Evolutionary conservation across 352 stramenopile species (phyloP).

Genomic region (Phytophthora uliginosa): DNA sequence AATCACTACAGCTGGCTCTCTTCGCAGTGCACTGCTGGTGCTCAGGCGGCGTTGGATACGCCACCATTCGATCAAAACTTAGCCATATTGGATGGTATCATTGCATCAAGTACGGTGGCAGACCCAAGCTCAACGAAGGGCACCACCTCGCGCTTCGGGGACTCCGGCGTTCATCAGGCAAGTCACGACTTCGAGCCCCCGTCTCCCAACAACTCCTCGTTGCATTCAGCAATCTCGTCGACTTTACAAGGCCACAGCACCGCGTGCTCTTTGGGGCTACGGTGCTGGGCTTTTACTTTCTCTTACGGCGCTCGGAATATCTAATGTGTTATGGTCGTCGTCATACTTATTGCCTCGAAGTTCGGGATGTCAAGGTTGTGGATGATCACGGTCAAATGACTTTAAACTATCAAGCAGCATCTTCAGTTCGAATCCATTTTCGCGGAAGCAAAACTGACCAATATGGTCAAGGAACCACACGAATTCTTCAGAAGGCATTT

Average conservation of each 20-base stretch:
- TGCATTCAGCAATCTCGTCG: neutral
- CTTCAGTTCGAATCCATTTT: neutral
- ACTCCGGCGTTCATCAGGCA: neutral
- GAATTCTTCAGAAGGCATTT: too few relatives aligned
- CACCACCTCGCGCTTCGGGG: neutral
- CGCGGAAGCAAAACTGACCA: neutral
- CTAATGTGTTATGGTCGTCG: neutral
- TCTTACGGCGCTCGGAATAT: conserved; percentile 27
- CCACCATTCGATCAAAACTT: conserved; percentile 19
- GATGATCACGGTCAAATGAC: neutral
- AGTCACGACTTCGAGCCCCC: neutral
- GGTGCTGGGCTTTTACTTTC: conserved; percentile 37
- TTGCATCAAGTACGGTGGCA: neutral
- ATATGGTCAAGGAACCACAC: too few relatives aligned
- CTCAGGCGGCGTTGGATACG: neutral
- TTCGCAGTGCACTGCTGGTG: conserved; percentile 21
- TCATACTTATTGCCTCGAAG: conserved; percentile 15
- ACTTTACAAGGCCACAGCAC: conserved; percentile 14
- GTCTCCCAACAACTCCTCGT: neutral
- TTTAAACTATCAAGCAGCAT: neutral
- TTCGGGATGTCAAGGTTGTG: conserved; percentile 6
- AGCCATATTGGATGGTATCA: conserved; percentile 34
- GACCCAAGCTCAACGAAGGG: neutral
- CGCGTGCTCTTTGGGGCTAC: conserved; percentile 36
- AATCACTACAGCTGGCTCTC: conserved; percentile 29